Conservation (phyloP, 2,329 filamentous ascomycete genomes). For the Cryoendolithus antarcticus region DNA sequence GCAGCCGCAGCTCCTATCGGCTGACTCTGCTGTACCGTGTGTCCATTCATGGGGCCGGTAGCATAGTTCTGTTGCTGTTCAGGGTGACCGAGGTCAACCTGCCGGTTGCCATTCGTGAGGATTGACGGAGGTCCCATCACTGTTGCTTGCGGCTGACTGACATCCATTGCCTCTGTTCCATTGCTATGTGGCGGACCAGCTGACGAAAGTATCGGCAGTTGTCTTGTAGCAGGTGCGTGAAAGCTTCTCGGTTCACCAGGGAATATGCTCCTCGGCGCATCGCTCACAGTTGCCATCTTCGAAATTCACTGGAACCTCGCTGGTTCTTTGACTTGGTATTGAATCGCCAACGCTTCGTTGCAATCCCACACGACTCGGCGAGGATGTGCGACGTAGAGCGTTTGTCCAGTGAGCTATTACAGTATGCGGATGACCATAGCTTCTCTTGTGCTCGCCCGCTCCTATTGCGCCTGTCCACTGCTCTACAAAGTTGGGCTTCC, state of each 20-base stretch:
- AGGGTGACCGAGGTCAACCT: neutral
- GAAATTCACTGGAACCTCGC: too few relatives aligned
- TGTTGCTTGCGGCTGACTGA: constrained; percentile 12
- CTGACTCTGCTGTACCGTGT: constrained; percentile 3
- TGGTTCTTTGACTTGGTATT: too few relatives aligned
- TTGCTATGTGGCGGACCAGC: constrained; percentile 10
- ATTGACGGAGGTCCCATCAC: constrained; percentile 19
- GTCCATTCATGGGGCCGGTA: constrained; percentile 2
- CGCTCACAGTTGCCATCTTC: constrained; percentile 32
- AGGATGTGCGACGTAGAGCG: too few relatives aligned
- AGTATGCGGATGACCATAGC: too few relatives aligned
- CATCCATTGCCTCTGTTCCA: constrained; percentile 18
- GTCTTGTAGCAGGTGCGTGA: constrained; percentile 12
- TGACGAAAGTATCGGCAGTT: constrained; percentile 19
- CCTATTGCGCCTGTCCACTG: too few relatives aligned
- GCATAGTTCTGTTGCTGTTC: constrained; percentile 12
- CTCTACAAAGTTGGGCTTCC: too few relatives aligned
- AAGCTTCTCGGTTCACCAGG: constrained; percentile 13
- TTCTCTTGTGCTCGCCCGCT: too few relatives aligned
- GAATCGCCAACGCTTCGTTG: too few relatives aligned
- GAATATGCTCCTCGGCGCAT: constrained; percentile 25
- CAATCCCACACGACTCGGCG: too few relatives aligned
- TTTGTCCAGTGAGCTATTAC: too few relatives aligned
- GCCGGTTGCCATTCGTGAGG: constrained; percentile 17
- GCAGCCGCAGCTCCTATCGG: constrained; percentile 52